Evolutionary conservation across 2,329 filamentous ascomycete genomes (phyloP).

Genomic region (Paecilomyces niveus): DNA sequence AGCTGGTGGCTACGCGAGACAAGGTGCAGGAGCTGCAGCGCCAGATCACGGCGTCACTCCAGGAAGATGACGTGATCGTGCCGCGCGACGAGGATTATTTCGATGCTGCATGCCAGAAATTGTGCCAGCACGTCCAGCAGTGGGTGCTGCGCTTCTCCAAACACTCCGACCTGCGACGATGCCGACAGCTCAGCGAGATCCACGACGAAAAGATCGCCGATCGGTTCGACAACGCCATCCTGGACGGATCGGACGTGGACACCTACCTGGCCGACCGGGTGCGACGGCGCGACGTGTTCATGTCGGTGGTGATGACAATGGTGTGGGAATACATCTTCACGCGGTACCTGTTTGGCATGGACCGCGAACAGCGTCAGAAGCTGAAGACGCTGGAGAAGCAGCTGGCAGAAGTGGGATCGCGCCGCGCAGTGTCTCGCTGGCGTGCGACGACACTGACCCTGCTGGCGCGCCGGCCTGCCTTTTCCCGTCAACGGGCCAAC

Average conservation of each 20-base stretch:
- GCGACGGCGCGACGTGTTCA: conserved; percentile 85
- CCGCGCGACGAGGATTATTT: conserved; percentile 91
- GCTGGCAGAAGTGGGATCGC: conserved; percentile 78
- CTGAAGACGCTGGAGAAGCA: conserved; percentile 93
- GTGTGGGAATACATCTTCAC: conserved; percentile 99
- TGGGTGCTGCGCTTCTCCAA: conserved; percentile 98
- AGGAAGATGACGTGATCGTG: conserved; percentile 65
- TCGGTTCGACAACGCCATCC: conserved; percentile 84
- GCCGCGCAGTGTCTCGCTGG: conserved; percentile 90
- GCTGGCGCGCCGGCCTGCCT: conserved; percentile 71
- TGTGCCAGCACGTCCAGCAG: conserved; percentile 93
- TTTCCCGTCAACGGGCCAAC: conserved; percentile 71
- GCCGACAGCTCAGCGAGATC: conserved; percentile 74
- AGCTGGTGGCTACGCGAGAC: conserved; percentile 65
- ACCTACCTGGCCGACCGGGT: conserved; percentile 80
- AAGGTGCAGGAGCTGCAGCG: conserved; percentile 54
- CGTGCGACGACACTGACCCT: conserved; percentile 90
- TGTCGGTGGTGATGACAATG: conserved; percentile 99
- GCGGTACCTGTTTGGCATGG: conserved; percentile 96
- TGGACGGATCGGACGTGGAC: conserved; percentile 92
- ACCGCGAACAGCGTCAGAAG: conserved; percentile 94
- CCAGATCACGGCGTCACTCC: conserved; percentile 50
- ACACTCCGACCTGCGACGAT: conserved; percentile 86
- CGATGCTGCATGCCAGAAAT: conserved; percentile 83
- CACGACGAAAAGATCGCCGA: conserved; percentile 90